These are phyloP conservation scores for Colletotrichum incanum DNA, from an alignment of 2,329 filamentous ascomycete genomes.

Conservation along the genomic window DNA sequence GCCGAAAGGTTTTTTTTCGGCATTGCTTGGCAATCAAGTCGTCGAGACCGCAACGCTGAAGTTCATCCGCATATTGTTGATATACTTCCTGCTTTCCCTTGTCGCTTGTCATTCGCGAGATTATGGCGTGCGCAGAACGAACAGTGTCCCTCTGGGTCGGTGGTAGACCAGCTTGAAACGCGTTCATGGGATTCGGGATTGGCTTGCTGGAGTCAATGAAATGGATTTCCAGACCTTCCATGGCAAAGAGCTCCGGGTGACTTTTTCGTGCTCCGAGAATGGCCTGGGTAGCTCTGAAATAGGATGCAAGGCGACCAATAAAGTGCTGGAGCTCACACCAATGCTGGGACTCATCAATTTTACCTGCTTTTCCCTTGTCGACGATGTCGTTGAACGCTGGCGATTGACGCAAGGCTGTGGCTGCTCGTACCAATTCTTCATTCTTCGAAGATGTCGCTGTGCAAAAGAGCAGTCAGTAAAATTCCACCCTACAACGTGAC, in stretches of 20 bases:
- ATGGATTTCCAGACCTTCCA: conserved; percentile 45
- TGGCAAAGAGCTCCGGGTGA: conserved; percentile 53
- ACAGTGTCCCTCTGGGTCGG: conserved; percentile 12
- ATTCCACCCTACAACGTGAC: no score
- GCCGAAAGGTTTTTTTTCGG: conserved; percentile 15
- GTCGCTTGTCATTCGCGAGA: conserved; percentile 44
- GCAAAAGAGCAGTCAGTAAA: neutral
- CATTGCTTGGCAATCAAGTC: neutral
- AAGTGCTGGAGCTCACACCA: conserved; percentile 52
- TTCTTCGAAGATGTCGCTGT: neutral
- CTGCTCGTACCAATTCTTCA: conserved; percentile 5
- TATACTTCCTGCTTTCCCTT: neutral
- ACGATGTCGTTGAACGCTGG: neutral
- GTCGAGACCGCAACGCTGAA: conserved; percentile 16
- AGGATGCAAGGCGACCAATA: conserved; percentile 49
- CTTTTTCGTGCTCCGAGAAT: conserved; percentile 45
- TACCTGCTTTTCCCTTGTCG: conserved; percentile 23
- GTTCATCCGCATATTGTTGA: neutral
- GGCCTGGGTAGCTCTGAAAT: conserved; percentile 40
- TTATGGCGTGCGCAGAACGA: conserved; percentile 42
- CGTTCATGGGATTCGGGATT: conserved; percentile 42
- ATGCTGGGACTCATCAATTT: conserved; percentile 40
- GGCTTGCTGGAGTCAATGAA: conserved; percentile 48
- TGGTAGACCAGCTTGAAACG: conserved; percentile 25
- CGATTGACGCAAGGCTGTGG: conserved; percentile 4